These are phyloP conservation scores for Candida parachauliodes DNA, from an alignment of 805 yeast genomes.

Conservation along the genomic window DNA sequence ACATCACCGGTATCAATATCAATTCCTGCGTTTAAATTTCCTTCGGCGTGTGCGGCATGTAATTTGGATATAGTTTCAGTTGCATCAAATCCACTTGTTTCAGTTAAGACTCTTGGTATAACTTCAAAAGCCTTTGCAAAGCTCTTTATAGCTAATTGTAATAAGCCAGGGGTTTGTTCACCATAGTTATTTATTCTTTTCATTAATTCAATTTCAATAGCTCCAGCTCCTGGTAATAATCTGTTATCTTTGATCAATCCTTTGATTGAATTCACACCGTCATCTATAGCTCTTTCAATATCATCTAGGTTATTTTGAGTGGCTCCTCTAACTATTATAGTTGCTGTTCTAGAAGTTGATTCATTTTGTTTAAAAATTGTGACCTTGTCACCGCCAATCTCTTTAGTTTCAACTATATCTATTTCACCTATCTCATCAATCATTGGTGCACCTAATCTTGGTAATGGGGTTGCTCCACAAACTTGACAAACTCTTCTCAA, in stretches of 20 bases:
- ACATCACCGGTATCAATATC: conserved; percentile 75
- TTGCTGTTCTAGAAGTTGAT: conserved; percentile 74
- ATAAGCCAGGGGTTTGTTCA: conserved; percentile 87
- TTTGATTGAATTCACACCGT: conserved; percentile 90
- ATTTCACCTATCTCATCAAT: conserved; percentile 90
- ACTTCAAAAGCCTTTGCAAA: conserved; percentile 95
- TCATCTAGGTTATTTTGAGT: conserved; percentile 92
- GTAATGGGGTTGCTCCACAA: conserved; percentile 95
- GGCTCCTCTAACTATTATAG: conserved; percentile 93
- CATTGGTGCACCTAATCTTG: conserved; percentile 90
- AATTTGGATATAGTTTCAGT: conserved; percentile 85
- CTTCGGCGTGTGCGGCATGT: conserved; percentile 77
- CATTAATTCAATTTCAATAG: conserved; percentile 85
- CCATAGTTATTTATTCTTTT: conserved; percentile 78
- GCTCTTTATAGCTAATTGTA: conserved; percentile 90
- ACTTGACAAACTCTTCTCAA: conserved; percentile 91
- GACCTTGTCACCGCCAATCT: conserved; percentile 97
- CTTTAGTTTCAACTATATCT: conserved; percentile 85
- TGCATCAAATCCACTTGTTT: conserved; percentile 89
- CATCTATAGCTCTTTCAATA: conserved; percentile 95
- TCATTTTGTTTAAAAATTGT: conserved; percentile 83
- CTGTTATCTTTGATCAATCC: conserved; percentile 77
- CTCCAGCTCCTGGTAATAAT: conserved; percentile 94
- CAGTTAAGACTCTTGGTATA: conserved; percentile 87
- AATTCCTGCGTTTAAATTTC: conserved; percentile 56